These are phyloP conservation scores for Prunus yedoensis DNA, from an alignment of 331 rosid species.

Conservation along the genomic window DNA sequence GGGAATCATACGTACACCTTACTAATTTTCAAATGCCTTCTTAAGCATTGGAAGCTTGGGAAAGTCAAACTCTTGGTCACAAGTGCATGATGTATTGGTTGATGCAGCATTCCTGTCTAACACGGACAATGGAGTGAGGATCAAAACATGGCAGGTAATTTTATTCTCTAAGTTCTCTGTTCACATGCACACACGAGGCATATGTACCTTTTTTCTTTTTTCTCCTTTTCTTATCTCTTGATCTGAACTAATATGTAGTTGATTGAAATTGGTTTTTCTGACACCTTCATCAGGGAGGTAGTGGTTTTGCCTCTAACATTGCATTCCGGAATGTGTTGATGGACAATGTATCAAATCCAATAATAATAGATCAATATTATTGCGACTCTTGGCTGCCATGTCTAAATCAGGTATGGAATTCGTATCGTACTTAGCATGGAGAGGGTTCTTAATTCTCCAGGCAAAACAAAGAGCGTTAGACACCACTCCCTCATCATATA, in stretches of 20 bases:
- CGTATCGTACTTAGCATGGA: not conserved
- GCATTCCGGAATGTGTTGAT: conserved; percentile 64
- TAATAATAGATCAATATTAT: conserved; percentile 79
- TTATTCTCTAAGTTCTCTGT: conserved; percentile 16
- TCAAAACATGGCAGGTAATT: conserved; percentile 95
- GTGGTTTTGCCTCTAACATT: conserved; percentile 62
- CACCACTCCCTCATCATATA: not conserved
- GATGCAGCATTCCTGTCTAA: conserved; percentile 61
- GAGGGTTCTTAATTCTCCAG: not conserved
- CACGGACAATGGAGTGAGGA: conserved; percentile 79
- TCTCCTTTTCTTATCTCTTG: not conserved
- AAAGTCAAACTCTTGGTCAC: conserved; percentile 56
- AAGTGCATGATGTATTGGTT: conserved; percentile 52
- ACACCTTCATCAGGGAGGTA: conserved; percentile 61
- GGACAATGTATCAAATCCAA: conserved; percentile 86
- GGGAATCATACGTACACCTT: not conserved
- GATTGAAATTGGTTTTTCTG: conserved; percentile 3
- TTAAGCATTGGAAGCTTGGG: conserved; percentile 96
- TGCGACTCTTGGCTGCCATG: conserved; percentile 71
- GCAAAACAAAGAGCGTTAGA: not conserved
- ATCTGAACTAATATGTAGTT: not conserved
- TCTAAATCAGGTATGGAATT: conserved; percentile 66
- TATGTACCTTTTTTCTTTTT: not conserved
- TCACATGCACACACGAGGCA: not conserved
- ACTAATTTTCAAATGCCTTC: conserved; percentile 19